Percentiles rank a stretch among this genome's conserved stretches.
Evolutionary conservation across 208 protist species (phyloP).

Genomic region (Leishmania braziliensis): DNA sequence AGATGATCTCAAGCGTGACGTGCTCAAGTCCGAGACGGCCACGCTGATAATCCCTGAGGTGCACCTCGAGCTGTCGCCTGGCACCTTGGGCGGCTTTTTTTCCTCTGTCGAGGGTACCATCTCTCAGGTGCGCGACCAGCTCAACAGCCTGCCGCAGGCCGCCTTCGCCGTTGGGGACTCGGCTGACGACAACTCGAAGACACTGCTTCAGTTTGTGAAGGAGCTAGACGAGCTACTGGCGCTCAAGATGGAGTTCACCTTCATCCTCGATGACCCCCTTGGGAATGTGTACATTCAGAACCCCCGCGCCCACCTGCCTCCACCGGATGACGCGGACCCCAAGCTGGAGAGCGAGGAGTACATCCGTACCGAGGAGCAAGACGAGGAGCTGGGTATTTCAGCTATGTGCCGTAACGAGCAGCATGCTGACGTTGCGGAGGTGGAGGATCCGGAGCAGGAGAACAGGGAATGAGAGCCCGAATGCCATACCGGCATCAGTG

Average conservation of each 20-base stretch:
- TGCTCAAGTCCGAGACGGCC: constrained; percentile 95
- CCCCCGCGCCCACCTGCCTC: constrained; percentile 82
- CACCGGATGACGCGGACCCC: constrained; percentile 87
- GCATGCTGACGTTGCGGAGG: not conserved
- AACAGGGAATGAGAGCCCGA: not conserved
- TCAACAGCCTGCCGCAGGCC: constrained; percentile 79
- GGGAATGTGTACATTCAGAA: constrained; percentile 94
- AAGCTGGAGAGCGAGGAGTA: constrained; percentile 81
- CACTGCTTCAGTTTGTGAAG: constrained; percentile 79
- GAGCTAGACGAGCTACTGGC: constrained; percentile 76
- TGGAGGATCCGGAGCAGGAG: not conserved
- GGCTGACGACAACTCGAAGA: constrained; percentile 58
- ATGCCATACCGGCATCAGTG: not conserved
- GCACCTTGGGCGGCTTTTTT: constrained; percentile 94
- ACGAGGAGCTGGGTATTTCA: constrained; percentile 93
- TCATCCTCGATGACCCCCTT: constrained; percentile 94
- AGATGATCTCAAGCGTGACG: constrained; percentile 92
- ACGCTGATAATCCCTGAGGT: constrained; percentile 89
- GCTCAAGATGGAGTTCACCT: constrained; percentile 82
- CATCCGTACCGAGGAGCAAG: constrained; percentile 87
- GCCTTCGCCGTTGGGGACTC: constrained; percentile 80
- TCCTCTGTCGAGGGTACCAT: constrained; percentile 95
- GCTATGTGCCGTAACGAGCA: constrained; percentile 62
- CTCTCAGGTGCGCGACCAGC: constrained; percentile 83
- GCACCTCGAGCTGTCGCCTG: constrained; percentile 81